Percentiles rank a stretch among this genome's conserved stretches.
phyloP scores from a whole-genome alignment of 169 alveolate genomes.

The Plasmodium adleri region DNA sequence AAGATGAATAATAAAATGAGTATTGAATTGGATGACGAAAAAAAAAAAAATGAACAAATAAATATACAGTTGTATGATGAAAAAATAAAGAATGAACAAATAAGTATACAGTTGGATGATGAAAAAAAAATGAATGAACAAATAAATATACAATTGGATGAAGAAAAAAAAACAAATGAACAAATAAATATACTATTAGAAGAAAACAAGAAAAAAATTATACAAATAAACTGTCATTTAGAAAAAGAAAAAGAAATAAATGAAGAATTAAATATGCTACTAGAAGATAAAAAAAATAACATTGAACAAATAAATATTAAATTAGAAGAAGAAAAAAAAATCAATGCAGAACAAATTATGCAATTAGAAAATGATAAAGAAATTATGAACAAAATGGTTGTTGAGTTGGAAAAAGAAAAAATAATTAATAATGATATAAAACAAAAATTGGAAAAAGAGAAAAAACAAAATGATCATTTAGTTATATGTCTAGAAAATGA shows the following conservation, averaged over 20 bases:
- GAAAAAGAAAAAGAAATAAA: conserved; percentile 31
- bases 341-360: not conserved
- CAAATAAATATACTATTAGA: conserved; percentile 19
- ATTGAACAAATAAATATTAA: not conserved
- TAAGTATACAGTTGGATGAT: conserved; percentile 12
- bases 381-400: not conserved
- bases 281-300: conserved; percentile 2
- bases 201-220: conserved; percentile 7
- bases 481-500: conserved; percentile 7
- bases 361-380: conserved; percentile 11
- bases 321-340: not conserved
- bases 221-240: conserved; percentile 23
- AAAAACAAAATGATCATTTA: not conserved
- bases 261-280: conserved; percentile 4
- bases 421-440: not conserved
- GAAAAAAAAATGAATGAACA: not conserved
- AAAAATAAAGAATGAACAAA: conserved; percentile 12
- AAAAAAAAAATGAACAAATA: not conserved
- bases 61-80: conserved; percentile 24
- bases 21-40: not conserved
- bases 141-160: conserved; percentile 6
- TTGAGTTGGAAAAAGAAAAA: conserved; percentile 21
- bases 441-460: conserved; percentile 8
- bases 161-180: conserved; percentile 1
- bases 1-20: not conserved